These are phyloP conservation scores for Naumovozyma baii DNA, from an alignment of 805 yeast species.

Conservation along the genomic window DNA sequence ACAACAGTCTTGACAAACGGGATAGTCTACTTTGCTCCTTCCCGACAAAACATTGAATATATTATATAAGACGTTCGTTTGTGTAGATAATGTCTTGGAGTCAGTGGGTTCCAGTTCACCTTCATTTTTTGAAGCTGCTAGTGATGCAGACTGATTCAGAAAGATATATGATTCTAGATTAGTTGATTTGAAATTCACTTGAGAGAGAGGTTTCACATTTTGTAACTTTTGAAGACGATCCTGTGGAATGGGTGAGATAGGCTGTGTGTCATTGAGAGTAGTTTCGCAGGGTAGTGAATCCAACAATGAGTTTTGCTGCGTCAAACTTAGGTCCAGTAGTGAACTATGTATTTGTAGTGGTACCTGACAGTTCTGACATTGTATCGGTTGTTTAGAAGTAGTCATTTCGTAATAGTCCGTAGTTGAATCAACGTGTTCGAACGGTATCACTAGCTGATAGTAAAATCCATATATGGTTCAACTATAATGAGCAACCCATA, in stretches of 20 bases:
- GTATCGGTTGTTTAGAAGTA: conserved; percentile 1
- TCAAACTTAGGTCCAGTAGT: conserved; percentile 34
- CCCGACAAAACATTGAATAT: conserved; percentile 65
- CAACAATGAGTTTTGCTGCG: conserved; percentile 37
- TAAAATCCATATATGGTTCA: too few relatives aligned
- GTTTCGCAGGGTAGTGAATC: conserved; percentile 7
- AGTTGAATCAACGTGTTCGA: too few relatives aligned
- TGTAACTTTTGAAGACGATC: conserved; percentile 16
- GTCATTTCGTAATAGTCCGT: neutral
- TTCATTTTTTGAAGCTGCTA: conserved; percentile 8
- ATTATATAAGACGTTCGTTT: conserved; percentile 46
- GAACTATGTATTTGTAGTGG: conserved; percentile 37
- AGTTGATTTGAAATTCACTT: conserved; percentile 18
- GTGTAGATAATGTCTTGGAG: conserved; percentile 35
- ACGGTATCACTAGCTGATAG: too few relatives aligned
- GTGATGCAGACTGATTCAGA: conserved; percentile 11
- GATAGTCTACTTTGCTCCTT: conserved; percentile 71
- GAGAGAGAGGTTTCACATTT: conserved; percentile 14
- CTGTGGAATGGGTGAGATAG: conserved; percentile 13
- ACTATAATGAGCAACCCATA: too few relatives aligned
- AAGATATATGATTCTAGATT: conserved; percentile 22
- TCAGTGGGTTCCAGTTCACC: conserved; percentile 5
- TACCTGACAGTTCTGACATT: conserved; percentile 40
- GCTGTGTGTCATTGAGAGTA: conserved; percentile 3
- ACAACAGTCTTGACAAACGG: conserved; percentile 84